Conservation (phyloP, 345 rosid genomes). For the Passiflora organensis region DNA sequence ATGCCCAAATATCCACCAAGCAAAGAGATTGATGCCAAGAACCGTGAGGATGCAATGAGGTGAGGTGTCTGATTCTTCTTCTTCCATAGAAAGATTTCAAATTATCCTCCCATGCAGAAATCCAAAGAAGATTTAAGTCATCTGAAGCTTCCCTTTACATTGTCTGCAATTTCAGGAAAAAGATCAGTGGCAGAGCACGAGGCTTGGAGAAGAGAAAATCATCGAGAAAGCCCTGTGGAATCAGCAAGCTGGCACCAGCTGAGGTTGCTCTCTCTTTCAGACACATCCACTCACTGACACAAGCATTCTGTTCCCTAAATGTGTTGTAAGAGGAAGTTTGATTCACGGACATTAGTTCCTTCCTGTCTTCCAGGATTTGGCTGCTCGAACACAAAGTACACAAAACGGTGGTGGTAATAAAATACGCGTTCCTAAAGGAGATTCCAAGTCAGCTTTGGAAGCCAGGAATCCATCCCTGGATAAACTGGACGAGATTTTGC, state of each 20-base stretch:
- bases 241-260: constrained; percentile 59
- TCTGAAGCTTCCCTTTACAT: no score
- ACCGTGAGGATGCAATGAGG: constrained; percentile 74
- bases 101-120: neutral
- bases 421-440: constrained; percentile 20
- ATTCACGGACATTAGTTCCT: constrained; percentile 6
- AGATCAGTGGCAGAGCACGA: constrained; percentile 55
- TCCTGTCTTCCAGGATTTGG: constrained; percentile 47
- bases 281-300: neutral
- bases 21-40: constrained; percentile 92
- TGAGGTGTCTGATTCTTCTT: constrained; percentile 20
- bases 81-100: neutral
- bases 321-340: constrained; percentile 8
- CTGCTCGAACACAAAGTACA: constrained; percentile 31
- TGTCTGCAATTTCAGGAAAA: constrained; percentile 65
- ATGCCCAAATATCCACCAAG: constrained; percentile 86
- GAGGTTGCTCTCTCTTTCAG: constrained; percentile 50
- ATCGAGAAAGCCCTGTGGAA: constrained; percentile 47
- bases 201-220: constrained; percentile 67
- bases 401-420: constrained; percentile 26
- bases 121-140: no score
- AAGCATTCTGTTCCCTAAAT: no score
- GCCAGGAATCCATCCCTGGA: constrained; percentile 41
- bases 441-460: constrained; percentile 33
- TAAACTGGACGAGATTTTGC: constrained; percentile 51